A percentile compares a stretch with the other conserved stretches of the same genome.
These are phyloP conservation scores for Trichoderma afroharzianum DNA, from an alignment of 2,329 filamentous ascomycete genomes.

Conservation along the genomic window DNA sequence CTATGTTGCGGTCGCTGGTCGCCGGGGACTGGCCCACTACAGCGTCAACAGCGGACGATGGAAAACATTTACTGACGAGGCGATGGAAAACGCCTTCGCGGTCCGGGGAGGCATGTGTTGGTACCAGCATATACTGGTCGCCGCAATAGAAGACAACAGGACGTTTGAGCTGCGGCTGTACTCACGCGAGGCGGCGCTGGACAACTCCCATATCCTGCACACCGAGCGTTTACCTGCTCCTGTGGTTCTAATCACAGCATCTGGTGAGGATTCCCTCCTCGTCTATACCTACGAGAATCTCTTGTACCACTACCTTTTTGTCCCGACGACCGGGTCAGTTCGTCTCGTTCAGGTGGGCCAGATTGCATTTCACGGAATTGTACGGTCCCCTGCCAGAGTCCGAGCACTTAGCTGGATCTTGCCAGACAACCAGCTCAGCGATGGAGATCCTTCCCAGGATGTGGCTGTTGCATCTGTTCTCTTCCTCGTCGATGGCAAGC, in stretches of 20 bases:
- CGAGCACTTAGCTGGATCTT: conserved; percentile 93
- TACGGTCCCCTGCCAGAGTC: conserved; percentile 86
- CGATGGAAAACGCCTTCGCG: conserved; percentile 83
- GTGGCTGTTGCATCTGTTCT: conserved; percentile 90
- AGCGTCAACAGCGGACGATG: conserved; percentile 90
- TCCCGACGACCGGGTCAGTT: conserved; percentile 63
- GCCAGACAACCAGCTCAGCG: conserved; percentile 80
- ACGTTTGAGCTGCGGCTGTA: conserved; percentile 87
- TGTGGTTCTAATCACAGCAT: conserved; percentile 83
- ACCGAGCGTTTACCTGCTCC: conserved; percentile 75
- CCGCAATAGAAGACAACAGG: conserved; percentile 81
- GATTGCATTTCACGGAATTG: conserved; percentile 95
- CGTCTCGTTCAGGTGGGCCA: conserved; percentile 91
- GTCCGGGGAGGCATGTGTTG: conserved; percentile 97
- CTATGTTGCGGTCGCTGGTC: conserved; percentile 94
- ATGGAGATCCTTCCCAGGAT: conserved; percentile 93
- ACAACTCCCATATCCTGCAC: conserved; percentile 69
- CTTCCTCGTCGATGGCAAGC: conserved; percentile 95
- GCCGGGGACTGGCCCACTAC: conserved; percentile 89
- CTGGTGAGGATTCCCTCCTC: conserved; percentile 88
- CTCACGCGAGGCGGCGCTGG: conserved; percentile 78
- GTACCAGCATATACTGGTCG: conserved; percentile 93
- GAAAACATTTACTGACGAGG: conserved; percentile 85
- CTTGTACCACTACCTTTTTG: conserved; percentile 90
- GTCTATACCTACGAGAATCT: conserved; percentile 98